Percentiles rank a stretch among this genome's conserved stretches.
These are phyloP conservation scores for Lepidium sativum DNA, from an alignment of 345 rosid species.

Conservation along the genomic window DNA sequence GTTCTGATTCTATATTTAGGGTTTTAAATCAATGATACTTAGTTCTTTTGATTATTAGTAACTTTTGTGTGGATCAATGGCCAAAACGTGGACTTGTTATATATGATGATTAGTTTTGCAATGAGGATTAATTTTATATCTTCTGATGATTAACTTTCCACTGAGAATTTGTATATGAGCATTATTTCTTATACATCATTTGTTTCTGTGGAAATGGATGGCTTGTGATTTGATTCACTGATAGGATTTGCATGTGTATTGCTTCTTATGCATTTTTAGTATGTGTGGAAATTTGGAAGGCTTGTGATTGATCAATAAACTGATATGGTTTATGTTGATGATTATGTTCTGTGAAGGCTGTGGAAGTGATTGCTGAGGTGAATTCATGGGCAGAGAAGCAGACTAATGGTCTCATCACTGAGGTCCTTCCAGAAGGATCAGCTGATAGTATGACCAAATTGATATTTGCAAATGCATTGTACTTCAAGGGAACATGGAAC, in stretches of 20 bases:
- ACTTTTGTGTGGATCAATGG: neutral
- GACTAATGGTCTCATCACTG: constrained; percentile 63
- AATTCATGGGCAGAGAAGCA: constrained; percentile 71
- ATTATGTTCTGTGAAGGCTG: constrained; percentile 37
- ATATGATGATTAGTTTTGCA: no score
- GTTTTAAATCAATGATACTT: no score
- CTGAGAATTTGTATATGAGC: neutral
- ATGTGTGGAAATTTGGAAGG: neutral
- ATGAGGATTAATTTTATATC: no score
- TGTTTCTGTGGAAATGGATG: neutral
- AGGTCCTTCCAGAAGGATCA: constrained; percentile 64
- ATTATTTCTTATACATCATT: neutral
- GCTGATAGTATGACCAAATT: constrained; percentile 47
- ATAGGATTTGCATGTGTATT: neutral
- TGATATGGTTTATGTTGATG: neutral
- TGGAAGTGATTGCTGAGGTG: constrained; percentile 51
- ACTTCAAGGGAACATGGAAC: constrained; percentile 78
- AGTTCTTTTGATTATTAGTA: neutral
- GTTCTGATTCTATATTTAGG: neutral
- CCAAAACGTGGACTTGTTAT: neutral
- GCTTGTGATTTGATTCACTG: neutral
- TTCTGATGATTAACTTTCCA: no score
- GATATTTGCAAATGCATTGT: constrained; percentile 67
- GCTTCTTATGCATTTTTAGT: neutral
- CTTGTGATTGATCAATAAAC: neutral